phyloP scores from a whole-genome alignment of 805 yeast genomes.

The Geotrichum ghanense region DNA sequence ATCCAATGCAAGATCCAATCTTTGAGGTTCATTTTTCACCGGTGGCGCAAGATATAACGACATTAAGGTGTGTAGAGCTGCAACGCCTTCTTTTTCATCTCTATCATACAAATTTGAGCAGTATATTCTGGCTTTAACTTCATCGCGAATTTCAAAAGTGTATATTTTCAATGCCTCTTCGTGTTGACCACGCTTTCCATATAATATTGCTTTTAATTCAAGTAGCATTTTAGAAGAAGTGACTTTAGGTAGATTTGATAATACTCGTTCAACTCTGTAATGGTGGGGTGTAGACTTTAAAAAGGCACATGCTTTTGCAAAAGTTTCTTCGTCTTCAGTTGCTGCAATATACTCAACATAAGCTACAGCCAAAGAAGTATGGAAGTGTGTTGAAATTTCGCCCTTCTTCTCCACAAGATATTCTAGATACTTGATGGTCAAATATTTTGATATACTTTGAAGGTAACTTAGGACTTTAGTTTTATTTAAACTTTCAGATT shows the following conservation, averaged over 20 bases:
- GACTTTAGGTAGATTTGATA: conserved; percentile 20
- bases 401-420: conserved; percentile 33
- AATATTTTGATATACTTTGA: conserved; percentile 16
- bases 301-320: conserved; percentile 27
- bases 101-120: conserved; percentile 38
- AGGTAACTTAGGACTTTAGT: conserved; percentile 43
- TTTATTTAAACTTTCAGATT: conserved; percentile 47
- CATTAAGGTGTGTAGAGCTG: conserved; percentile 39
- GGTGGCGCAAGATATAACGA: conserved; percentile 26
- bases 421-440: conserved; percentile 41
- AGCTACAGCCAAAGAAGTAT: conserved; percentile 33
- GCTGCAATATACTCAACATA: conserved; percentile 29
- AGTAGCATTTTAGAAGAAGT: conserved; percentile 14
- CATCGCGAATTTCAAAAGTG: conserved; percentile 45
- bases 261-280: conserved; percentile 31
- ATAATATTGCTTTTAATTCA: conserved; percentile 44
- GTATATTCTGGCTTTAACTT: conserved; percentile 46
- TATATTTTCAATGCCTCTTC: conserved; percentile 51
- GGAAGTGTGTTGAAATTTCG: conserved; percentile 29
- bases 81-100: conserved; percentile 30
- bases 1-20: conserved; percentile 27
- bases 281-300: conserved; percentile 22
- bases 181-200: conserved; percentile 49
- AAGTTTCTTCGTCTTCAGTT: conserved; percentile 10
- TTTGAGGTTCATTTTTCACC: conserved; percentile 18